Percentiles rank a stretch among this genome's conserved stretches.
These are phyloP conservation scores for Mallotus repandus DNA, from an alignment of 441 rosid genomes.

Conservation along the genomic window DNA sequence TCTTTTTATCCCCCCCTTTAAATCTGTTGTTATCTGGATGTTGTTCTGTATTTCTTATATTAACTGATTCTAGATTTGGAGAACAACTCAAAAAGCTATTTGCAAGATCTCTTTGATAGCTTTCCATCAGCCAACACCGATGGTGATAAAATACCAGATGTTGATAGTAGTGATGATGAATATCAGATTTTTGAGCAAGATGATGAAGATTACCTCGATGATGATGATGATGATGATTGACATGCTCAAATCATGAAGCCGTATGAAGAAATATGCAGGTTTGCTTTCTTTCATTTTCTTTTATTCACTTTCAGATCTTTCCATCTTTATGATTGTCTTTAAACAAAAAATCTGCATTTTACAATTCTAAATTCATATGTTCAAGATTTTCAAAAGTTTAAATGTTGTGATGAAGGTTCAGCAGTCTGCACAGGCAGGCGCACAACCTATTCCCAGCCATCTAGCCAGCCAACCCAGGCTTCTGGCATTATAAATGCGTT, in stretches of 20 bases:
- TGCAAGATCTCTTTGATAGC: constrained; percentile 90
- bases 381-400: not conserved
- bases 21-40: constrained; percentile 14
- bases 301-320: not conserved
- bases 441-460: not conserved
- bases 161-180: constrained; percentile 66
- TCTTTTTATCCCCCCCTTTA: not conserved
- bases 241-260: not conserved
- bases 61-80: constrained; percentile 50
- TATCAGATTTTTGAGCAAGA: constrained; percentile 86
- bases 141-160: constrained; percentile 44
- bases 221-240: constrained; percentile 41
- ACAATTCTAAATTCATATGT: not conserved
- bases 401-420: not conserved
- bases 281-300: not conserved
- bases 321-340: not conserved
- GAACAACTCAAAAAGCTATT: constrained; percentile 71
- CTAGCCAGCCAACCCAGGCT: not conserved
- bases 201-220: constrained; percentile 47
- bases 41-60: constrained; percentile 26
- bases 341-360: not conserved
- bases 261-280: constrained; percentile 4
- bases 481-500: not conserved
- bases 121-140: constrained; percentile 58
- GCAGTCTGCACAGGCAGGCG: not conserved